Percentiles rank a stretch among this genome's conserved stretches.
Evolutionary conservation across 2,329 filamentous ascomycete species (phyloP).

Genomic region (Pyrenophora teres): DNA sequence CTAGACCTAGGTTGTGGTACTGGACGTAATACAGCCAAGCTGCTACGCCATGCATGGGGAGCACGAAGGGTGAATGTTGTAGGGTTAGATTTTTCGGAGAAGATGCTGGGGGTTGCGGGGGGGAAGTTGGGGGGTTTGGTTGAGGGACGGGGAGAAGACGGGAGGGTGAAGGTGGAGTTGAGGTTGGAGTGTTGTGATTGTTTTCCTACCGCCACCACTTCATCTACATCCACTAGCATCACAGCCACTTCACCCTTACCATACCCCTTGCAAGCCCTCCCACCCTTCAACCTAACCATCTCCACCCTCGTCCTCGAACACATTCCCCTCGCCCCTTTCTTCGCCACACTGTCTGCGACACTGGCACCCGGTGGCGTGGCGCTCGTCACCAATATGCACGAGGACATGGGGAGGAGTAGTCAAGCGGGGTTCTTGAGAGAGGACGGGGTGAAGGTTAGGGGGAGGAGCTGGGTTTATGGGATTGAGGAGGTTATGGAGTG

Average conservation of each 20-base stretch:
- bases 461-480: constrained; percentile 62
- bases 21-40: constrained; percentile 63
- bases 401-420: constrained; percentile 63
- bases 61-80: constrained; percentile 46
- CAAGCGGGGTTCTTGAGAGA: constrained; percentile 66
- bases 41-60: constrained; percentile 47
- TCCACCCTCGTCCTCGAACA: constrained; percentile 70
- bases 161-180: neutral
- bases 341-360: constrained; percentile 54
- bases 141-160: neutral
- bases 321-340: constrained; percentile 58
- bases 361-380: constrained; percentile 54
- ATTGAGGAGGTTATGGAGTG: constrained; percentile 57
- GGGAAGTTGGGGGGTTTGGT: constrained; percentile 35
- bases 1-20: constrained; percentile 71
- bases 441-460: constrained; percentile 60
- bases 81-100: constrained; percentile 61
- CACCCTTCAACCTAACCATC: constrained; percentile 57
- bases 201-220: constrained; percentile 31
- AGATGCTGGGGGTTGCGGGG: constrained; percentile 62
- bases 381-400: constrained; percentile 71
- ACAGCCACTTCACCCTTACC: constrained; percentile 22
- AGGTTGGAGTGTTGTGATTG: constrained; percentile 33
- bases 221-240: constrained; percentile 5
- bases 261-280: too few species aligned